These are phyloP conservation scores for Neonectria punicea DNA, from an alignment of 2,329 filamentous ascomycete genomes.

Conservation along the genomic window DNA sequence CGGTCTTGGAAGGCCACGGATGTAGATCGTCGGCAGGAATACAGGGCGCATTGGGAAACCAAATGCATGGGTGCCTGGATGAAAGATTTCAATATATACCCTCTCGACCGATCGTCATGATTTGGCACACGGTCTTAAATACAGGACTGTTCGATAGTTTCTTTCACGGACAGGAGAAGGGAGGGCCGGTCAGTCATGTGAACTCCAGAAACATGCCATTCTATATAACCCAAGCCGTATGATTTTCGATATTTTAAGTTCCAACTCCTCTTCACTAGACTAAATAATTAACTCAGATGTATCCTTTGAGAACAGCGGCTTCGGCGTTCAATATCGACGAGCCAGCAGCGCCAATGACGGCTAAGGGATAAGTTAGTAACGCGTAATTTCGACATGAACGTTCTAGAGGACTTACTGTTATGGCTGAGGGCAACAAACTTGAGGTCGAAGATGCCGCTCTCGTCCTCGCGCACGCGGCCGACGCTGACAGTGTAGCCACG, in stretches of 20 bases:
- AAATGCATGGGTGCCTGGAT: constrained; percentile 8
- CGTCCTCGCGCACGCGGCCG: constrained; percentile 85
- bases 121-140: constrained; percentile 5
- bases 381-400: neutral
- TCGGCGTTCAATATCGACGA: constrained; percentile 96
- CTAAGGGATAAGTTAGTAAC: constrained; percentile 49
- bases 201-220: constrained; percentile 14
- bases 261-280: neutral
- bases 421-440: constrained; percentile 96
- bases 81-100: constrained; percentile 19
- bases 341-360: constrained; percentile 95
- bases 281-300: constrained; percentile 61
- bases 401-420: constrained; percentile 61
- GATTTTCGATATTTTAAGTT: constrained; percentile 10
- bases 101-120: constrained; percentile 8
- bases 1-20: neutral
- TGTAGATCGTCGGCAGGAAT: constrained; percentile 13
- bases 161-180: neutral
- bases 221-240: constrained; percentile 12
- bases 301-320: constrained; percentile 89
- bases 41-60: constrained; percentile 8
- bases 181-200: neutral
- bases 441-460: constrained; percentile 90
- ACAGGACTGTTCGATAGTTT: neutral
- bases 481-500: constrained; percentile 92